Conservation (phyloP, 306 rosid species). For the Carpinus viminea region DNA sequence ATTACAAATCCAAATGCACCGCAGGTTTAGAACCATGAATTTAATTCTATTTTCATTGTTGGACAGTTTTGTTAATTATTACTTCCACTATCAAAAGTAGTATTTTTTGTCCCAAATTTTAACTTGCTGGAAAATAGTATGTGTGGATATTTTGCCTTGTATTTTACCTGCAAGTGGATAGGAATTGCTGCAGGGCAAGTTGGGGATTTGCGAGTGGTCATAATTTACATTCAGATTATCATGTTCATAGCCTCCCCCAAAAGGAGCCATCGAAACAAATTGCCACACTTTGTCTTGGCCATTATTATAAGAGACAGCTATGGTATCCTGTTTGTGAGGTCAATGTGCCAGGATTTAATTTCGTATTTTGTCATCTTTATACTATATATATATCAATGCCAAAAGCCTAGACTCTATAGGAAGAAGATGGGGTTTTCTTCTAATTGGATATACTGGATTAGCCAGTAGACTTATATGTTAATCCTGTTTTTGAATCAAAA, state of each 20-base stretch:
- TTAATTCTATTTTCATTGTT: neutral
- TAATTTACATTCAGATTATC: neutral
- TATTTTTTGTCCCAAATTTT: conserved; percentile 31
- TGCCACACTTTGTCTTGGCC: neutral
- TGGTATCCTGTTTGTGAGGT: conserved; percentile 18
- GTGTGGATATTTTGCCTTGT: no score
- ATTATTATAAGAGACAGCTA: conserved; percentile 10
- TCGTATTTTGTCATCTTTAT: conserved; percentile 12
- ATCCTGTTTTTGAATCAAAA: neutral
- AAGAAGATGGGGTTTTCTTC: conserved; percentile 7
- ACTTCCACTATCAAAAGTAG: no score
- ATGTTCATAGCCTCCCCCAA: neutral
- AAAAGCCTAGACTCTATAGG: neutral
- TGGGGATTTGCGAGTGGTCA: conserved; percentile 12
- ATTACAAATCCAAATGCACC: no score
- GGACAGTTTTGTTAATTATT: no score
- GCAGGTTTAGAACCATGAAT: no score
- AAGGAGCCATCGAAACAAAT: neutral
- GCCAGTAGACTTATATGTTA: neutral
- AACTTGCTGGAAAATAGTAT: conserved; percentile 32
- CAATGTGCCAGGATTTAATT: neutral
- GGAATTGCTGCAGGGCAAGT: conserved; percentile 35
- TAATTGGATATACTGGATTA: neutral
- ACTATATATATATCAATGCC: neutral
- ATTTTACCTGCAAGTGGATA: conserved; percentile 43